phyloP scores from a whole-genome alignment of 164 flowering plant species.

The Akebia trifoliata region DNA sequence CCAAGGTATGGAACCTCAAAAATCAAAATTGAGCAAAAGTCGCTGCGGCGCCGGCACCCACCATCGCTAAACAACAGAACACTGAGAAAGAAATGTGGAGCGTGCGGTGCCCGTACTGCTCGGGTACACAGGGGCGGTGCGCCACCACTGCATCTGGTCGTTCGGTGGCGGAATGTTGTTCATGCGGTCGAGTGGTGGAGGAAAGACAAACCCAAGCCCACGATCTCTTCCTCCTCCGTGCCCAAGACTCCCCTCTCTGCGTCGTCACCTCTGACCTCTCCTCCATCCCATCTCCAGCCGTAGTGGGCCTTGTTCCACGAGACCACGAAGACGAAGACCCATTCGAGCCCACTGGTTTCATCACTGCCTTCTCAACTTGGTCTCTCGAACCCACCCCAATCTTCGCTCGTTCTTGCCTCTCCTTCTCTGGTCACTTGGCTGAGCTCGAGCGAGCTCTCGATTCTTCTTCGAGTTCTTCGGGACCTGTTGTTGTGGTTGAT shows the following conservation, averaged over 20 bases:
- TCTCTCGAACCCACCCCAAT: constrained; percentile 75
- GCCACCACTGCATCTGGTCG: constrained; percentile 51
- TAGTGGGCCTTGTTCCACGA: neutral
- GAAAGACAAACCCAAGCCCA: constrained; percentile 69
- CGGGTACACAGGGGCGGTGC: constrained; percentile 57
- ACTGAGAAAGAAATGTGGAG: too few relatives aligned
- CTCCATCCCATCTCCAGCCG: constrained; percentile 15
- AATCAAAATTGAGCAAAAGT: too few relatives aligned
- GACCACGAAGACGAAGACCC: constrained; percentile 58
- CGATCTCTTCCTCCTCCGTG: constrained; percentile 79
- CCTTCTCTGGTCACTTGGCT: constrained; percentile 89
- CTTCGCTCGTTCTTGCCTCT: constrained; percentile 51
- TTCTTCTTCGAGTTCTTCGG: constrained; percentile 25
- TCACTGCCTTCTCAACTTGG: constrained; percentile 94
- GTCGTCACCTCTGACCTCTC: constrained; percentile 88
- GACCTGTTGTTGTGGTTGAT: constrained; percentile 59
- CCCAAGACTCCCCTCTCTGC: constrained; percentile 77
- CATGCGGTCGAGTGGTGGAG: constrained; percentile 82
- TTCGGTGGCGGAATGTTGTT: constrained; percentile 65
- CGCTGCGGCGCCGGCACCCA: too few relatives aligned
- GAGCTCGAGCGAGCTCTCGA: constrained; percentile 86
- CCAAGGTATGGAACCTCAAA: too few relatives aligned
- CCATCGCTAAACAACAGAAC: too few relatives aligned
- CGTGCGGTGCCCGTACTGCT: constrained; percentile 80
- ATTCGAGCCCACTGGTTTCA: constrained; percentile 82